Base-by-base conservation (phyloP, 2,329 filamentous ascomycete species). In the Fusarium gaditjirri region DNA sequence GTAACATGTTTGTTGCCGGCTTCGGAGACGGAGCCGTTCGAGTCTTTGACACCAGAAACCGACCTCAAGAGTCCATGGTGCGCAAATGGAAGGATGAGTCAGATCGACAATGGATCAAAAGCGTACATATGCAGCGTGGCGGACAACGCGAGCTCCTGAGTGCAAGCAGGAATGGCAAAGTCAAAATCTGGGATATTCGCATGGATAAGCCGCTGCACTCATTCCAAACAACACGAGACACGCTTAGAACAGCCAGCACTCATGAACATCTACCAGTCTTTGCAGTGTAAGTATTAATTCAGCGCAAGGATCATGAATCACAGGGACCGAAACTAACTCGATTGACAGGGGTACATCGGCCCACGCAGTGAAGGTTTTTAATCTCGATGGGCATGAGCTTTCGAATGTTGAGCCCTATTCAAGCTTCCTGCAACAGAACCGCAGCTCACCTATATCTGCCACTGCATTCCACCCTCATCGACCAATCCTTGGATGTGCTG, bases 251-350 rank as follows among this genome's bases (percentile, higher is more conserved):
- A 23, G 88, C 97, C 63, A 96, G 93, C 80, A 95, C 96, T 44
- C 96, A 99, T 81, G 96, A 99, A 82, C 96, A 99, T 82, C 90
- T 97, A 59, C 96, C 96, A 31, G 95, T 99, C 17, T 98, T 99
- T 84, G 94, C 94, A 75, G 90, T 95, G 92, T 95, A 91, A 87
- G 92, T 90, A 43, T 36, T 38, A 49, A 33, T 39, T 27, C 25
- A 49, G 44, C 36, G 33, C 38, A 17, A 23, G n/a, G 16, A 63
- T 54, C 19, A 33, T 23, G 29, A 53, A 53, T 59, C 56, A 39
- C 35, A 60, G 42, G 58, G 23, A 38, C 44, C 46, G 31, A 52
- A 64, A 67, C 81, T 83, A 74, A 83, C 72, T 63, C 65, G 66
- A 57, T 23, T 42, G 46, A 64, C 76, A 97, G 94, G 69, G 96